phyloP scores from a whole-genome alignment of 805 yeast species.

The Candida succiphila region DNA sequence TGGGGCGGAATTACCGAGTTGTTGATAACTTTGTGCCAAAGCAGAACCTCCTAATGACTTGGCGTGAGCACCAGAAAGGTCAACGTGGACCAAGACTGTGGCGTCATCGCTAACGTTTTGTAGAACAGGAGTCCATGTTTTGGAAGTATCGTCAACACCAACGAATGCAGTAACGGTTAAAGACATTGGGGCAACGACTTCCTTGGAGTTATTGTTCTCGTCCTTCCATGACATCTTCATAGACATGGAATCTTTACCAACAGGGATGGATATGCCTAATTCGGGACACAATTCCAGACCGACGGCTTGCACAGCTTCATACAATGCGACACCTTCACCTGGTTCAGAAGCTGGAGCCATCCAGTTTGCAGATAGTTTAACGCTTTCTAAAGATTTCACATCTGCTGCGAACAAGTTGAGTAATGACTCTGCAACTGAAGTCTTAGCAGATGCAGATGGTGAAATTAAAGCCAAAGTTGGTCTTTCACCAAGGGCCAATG shows the following conservation, averaged over 20 bases:
- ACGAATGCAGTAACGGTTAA: conserved; percentile 86
- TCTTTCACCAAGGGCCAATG: conserved; percentile 94
- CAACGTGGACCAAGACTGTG: conserved; percentile 68
- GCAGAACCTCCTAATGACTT: conserved; percentile 88
- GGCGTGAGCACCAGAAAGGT: conserved; percentile 46
- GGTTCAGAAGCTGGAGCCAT: conserved; percentile 94
- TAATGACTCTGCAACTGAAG: conserved; percentile 92
- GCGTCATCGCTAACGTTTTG: conserved; percentile 36
- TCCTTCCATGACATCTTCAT: conserved; percentile 99
- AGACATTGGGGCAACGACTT: conserved; percentile 93
- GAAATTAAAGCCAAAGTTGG: conserved; percentile 84
- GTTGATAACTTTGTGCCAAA: conserved; percentile 84
- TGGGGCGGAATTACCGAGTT: conserved; percentile 78
- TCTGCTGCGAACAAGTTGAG: conserved; percentile 87
- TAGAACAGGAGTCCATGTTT: conserved; percentile 92
- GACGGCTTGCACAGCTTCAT: conserved; percentile 95
- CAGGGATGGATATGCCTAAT: conserved; percentile 87
- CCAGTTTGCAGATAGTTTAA: conserved; percentile 96
- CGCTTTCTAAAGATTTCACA: conserved; percentile 58
- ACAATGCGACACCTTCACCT: conserved; percentile 92
- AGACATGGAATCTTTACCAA: conserved; percentile 98
- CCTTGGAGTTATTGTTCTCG: conserved; percentile 72
- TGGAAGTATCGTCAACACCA: conserved; percentile 73
- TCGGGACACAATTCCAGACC: conserved; percentile 92
- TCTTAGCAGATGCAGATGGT: conserved; percentile 86